These are phyloP conservation scores for Corchorus capsularis DNA, from an alignment of 345 rosid species.

Conservation along the genomic window DNA sequence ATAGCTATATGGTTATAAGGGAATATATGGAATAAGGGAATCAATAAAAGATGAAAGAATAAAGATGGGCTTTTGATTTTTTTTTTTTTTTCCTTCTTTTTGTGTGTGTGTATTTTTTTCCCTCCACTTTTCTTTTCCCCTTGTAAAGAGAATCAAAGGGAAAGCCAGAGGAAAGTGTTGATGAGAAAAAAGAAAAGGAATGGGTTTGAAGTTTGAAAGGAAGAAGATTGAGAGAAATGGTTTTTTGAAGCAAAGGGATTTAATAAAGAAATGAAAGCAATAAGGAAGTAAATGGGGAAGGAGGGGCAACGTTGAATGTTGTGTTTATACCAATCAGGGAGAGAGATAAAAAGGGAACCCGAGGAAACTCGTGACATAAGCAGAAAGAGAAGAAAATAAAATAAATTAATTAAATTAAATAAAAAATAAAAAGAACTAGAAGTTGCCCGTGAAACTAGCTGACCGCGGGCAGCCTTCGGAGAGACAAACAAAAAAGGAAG, in stretches of 20 bases:
- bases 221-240: neutral
- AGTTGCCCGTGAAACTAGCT: constrained; percentile 34
- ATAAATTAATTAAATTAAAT: neutral
- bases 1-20: neutral
- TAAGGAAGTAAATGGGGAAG: constrained; percentile 16
- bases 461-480: constrained; percentile 39
- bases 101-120: neutral
- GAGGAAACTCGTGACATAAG: constrained; percentile 66
- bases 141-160: constrained; percentile 39
- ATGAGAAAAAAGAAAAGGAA: neutral
- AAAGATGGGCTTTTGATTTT: constrained; percentile 26
- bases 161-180: constrained; percentile 41
- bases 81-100: constrained; percentile 10
- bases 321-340: constrained; percentile 18
- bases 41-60: constrained; percentile 38
- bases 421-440: neutral
- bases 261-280: neutral
- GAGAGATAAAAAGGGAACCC: constrained; percentile 50
- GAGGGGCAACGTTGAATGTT: constrained; percentile 30
- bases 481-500: too few relatives aligned
- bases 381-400: neutral
- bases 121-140: neutral
- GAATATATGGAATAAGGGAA: constrained; percentile 18
- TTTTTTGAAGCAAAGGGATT: neutral
- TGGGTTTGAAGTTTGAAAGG: constrained; percentile 20